phyloP scores from a whole-genome alignment of 345 rosid genomes.

The Aquilaria sinensis region DNA sequence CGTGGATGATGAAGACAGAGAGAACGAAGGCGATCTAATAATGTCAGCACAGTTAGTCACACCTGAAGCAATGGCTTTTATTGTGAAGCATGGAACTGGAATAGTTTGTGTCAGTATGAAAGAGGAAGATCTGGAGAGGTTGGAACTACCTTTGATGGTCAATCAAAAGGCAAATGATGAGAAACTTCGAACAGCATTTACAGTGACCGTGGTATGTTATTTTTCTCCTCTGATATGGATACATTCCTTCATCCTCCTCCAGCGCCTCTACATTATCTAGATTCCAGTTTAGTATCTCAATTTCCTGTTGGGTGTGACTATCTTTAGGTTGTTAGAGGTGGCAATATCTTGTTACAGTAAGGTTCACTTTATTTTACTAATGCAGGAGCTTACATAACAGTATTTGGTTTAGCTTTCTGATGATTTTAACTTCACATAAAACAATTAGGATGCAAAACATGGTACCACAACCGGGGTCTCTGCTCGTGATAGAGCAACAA shows the following conservation, averaged over 20 bases:
- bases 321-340: background rate
- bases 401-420: no score
- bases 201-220: slow-evolving; percentile 79
- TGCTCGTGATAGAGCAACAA: slow-evolving; percentile 78
- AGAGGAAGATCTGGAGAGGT: slow-evolving; percentile 69
- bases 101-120: slow-evolving; percentile 89
- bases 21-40: slow-evolving; percentile 90
- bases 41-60: slow-evolving; percentile 85
- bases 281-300: background rate
- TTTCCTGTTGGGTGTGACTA: background rate
- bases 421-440: background rate
- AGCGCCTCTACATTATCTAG: background rate
- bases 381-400: no score
- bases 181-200: slow-evolving; percentile 81
- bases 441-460: slow-evolving; percentile 71
- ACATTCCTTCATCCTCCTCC: background rate
- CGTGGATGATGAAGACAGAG: slow-evolving; percentile 94
- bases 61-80: slow-evolving; percentile 94
- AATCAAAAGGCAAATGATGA: slow-evolving; percentile 74
- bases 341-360: no score
- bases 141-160: slow-evolving; percentile 87
- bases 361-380: no score
- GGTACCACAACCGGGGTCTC: slow-evolving; percentile 95
- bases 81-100: slow-evolving; percentile 90
- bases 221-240: background rate